These are phyloP conservation scores for Ogataea sp. DNA, from an alignment of 805 yeast genomes.

Conservation along the genomic window DNA sequence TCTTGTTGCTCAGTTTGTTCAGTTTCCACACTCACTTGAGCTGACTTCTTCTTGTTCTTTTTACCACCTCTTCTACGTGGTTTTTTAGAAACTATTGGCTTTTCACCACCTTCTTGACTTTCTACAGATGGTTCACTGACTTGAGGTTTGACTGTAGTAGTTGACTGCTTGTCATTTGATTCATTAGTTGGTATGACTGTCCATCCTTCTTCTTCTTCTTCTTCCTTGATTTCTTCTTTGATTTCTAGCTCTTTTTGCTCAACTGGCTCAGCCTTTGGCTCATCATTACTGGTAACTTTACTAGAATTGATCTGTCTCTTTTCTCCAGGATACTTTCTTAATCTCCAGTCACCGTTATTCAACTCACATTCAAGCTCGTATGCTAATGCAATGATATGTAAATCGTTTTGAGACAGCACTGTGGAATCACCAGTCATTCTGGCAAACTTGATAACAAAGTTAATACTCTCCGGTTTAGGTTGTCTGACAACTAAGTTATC, in stretches of 20 bases:
- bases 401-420: slow-evolving; percentile 84
- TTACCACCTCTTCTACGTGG: slow-evolving; percentile 57
- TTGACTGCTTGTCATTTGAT: too few relatives aligned
- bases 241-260: slow-evolving; percentile 1
- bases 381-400: slow-evolving; percentile 85
- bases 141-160: neutral
- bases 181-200: too few relatives aligned
- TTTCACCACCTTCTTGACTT: neutral
- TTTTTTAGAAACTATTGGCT: slow-evolving; percentile 31
- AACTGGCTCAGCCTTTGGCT: too few relatives aligned
- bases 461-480: slow-evolving; percentile 59
- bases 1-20: slow-evolving; percentile 4
- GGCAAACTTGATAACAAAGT: slow-evolving; percentile 67
- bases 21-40: slow-evolving; percentile 2
- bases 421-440: slow-evolving; percentile 84
- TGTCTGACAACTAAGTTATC: slow-evolving; percentile 65
- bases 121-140: neutral
- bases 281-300: slow-evolving; percentile 13
- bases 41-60: slow-evolving; percentile 45
- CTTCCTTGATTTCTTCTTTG: slow-evolving; percentile 4
- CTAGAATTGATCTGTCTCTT: slow-evolving; percentile 21
- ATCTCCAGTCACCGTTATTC: slow-evolving; percentile 60
- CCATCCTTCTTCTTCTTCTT: slow-evolving; percentile 7
- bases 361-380: slow-evolving; percentile 76
- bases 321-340: slow-evolving; percentile 71